Evolutionary conservation across 345 rosid species (phyloP).

Genomic region (Gossypium stocksii): DNA sequence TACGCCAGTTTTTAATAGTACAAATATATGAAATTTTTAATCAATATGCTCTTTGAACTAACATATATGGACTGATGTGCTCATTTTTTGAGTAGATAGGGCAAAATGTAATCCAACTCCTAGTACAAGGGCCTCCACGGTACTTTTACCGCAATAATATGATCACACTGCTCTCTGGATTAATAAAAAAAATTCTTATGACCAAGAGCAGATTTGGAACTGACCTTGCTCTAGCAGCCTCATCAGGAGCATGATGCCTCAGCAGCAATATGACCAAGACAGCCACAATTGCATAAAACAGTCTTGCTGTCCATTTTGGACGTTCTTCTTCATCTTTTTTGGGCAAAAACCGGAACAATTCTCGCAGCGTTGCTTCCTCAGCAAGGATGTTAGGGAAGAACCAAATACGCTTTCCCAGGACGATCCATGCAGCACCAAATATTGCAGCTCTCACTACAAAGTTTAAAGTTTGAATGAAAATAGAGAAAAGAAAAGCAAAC

Average conservation of each 20-base stretch:
- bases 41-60: too few relatives aligned
- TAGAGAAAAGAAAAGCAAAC: background rate
- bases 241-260: slow-evolving; percentile 99
- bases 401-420: slow-evolving; percentile 94
- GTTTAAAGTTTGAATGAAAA: background rate
- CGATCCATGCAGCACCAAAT: slow-evolving; percentile 69
- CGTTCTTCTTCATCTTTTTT: slow-evolving; percentile 96
- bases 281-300: slow-evolving; percentile 75
- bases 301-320: slow-evolving; percentile 94
- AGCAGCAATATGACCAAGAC: slow-evolving; percentile 71
- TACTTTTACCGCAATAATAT: too few relatives aligned
- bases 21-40: too few relatives aligned
- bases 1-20: too few relatives aligned
- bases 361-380: slow-evolving; percentile 96
- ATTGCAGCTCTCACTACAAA: slow-evolving; percentile 78
- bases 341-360: slow-evolving; percentile 96
- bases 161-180: too few relatives aligned
- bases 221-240: slow-evolving; percentile 98
- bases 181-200: background rate
- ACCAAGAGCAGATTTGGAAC: slow-evolving; percentile 14
- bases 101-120: too few relatives aligned
- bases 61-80: too few relatives aligned
- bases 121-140: too few relatives aligned
- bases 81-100: too few relatives aligned
- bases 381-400: slow-evolving; percentile 98